Base-by-base conservation (phyloP, 352 stramenopile species). In the Pythium chondricola region DNA sequence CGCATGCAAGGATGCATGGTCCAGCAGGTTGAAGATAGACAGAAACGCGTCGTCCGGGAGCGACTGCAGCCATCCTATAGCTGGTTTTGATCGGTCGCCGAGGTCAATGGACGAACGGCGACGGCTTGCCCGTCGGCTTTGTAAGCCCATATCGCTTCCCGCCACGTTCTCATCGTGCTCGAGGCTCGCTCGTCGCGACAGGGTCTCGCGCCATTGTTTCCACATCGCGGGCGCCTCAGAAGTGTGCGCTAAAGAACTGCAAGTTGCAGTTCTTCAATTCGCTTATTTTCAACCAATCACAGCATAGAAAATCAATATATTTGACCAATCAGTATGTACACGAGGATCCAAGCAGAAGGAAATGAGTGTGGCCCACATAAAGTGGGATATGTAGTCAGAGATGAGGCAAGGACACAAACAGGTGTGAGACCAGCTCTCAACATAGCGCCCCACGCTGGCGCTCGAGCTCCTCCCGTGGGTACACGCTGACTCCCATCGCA, bases 1-100 rank as follows among this genome's bases (percentile, higher is more conserved):
- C 36, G 43, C 51, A 36, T 59, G 51, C 26, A 53, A 43, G 17
- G 51, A 47, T 6, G n/a, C 18, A 30, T 59, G 51, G 43, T 59
- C 51, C 16, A 59, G 37, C 2, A 32, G 32, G 36, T 26, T 24
- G 21, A 59, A n/a, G 4, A 59, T 21, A 18, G 11, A n/a, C 17
- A 38, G 27, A 1, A 47, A 17, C 1, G 43, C 43, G 31, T 48
- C 51, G 4, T 25, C 29, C 11, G 51, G 43, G 13, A 58, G 32
- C 17, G 6, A 4, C 42, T 52, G 26, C 22, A 58, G 29, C 42
- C 42, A 46, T 31, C 33, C 35, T 1, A n/a, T n/a, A n/a, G 22
- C 39, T 42, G 9, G 4, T 56, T 22, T 35, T 38, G 2, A 24
- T 4, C 13, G 33, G 20, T 6, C 9, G 18, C 9, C 33, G 40